Evolutionary conservation across 2,329 filamentous ascomycete species (phyloP), one percentile per base, ranked within the genome.

Genomic region (Botryotinia globosa): DNA sequence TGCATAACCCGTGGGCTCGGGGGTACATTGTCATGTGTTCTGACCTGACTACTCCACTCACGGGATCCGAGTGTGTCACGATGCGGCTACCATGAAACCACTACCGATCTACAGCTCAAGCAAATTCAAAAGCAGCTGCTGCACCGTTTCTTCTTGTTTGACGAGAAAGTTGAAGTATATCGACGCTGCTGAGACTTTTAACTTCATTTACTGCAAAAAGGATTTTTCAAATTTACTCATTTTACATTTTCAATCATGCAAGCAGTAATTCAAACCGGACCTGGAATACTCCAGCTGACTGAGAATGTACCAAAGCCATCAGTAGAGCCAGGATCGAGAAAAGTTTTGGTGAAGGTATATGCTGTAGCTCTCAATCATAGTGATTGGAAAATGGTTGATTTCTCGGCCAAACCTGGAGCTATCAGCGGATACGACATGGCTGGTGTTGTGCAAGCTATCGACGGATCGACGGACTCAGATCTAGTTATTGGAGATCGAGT

Each of bases 301-400:
- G 51, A 59, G n/a, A 39, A 69, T 14, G 39, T 42, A 29, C n/a
- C 54, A 3, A 69, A 59, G 20, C 67, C 67, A n/a, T 61, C 54
- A 61, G 10, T 61, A 44, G 51, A 34, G 16, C n/a, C 67, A 37
- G 67, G 67, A 34, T 69, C 67, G 18, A 18, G 39, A 14, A 69
- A 59, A 25, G 67, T 44, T 6, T 29, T 69, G 48, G 67, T 73
- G 16, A 71, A 59, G 34, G 32, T 42, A 12, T 29, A 42, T 10
- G 58, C 67, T 44, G 69, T 73, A 10, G 72, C 68, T 9, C 39
- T 73, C 16, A 73, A 73, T 54, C 72, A 71, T 20, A 62, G 48
- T 51, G 72, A 73, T 44, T 56, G 48, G 44, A 73, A 73, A 45
- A 73, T 73, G 69, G 48, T 67, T 20, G 69, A 66, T 44, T 59